Evolutionary conservation across 176 grass and related monocot genomes (phyloP).

Genomic region (Bothriochloa decipiens): DNA sequence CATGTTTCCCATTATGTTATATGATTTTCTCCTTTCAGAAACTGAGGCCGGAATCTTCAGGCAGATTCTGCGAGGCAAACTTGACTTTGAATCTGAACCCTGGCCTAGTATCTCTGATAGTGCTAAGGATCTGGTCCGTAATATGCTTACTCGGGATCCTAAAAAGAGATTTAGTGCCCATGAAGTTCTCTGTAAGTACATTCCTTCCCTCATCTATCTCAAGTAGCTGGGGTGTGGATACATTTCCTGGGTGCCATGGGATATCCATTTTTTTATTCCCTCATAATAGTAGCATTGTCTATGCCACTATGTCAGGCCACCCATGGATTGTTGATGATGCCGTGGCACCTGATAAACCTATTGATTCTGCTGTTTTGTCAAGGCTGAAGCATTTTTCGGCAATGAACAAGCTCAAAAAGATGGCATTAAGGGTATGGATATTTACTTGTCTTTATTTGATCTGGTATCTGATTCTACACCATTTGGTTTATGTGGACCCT

Average conservation of each 20-base stretch:
- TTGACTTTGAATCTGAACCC: conserved; percentile 98
- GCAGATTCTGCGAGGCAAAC: conserved; percentile 86
- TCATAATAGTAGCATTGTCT: conserved; percentile 36
- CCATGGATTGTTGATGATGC: conserved; percentile 98
- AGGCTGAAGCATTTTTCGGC: conserved; percentile 98
- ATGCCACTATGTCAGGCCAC: conserved; percentile 71
- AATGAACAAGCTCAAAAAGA: conserved; percentile 99
- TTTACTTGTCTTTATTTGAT: conserved; percentile 10
- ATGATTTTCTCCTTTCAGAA: conserved; percentile 70
- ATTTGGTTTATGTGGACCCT: background rate
- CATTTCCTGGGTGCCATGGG: background rate
- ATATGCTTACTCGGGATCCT: conserved; percentile 93
- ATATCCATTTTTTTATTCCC: conserved; percentile 14
- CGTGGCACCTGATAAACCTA: conserved; percentile 92
- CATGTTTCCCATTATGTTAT: conserved; percentile 20
- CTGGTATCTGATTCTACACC: conserved; percentile 22
- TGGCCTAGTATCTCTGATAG: conserved; percentile 95
- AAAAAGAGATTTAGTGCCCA: conserved; percentile 76
- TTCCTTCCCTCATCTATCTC: background rate
- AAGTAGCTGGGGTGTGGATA: background rate
- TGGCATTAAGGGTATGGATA: conserved; percentile 84
- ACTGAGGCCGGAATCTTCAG: conserved; percentile 99
- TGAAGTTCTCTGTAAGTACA: conserved; percentile 94
- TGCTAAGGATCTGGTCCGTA: conserved; percentile 90
- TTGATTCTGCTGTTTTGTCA: conserved; percentile 99